Base-by-base conservation (phyloP, 768 basidiomycete species). In the Boletus reticulatus region DNA sequence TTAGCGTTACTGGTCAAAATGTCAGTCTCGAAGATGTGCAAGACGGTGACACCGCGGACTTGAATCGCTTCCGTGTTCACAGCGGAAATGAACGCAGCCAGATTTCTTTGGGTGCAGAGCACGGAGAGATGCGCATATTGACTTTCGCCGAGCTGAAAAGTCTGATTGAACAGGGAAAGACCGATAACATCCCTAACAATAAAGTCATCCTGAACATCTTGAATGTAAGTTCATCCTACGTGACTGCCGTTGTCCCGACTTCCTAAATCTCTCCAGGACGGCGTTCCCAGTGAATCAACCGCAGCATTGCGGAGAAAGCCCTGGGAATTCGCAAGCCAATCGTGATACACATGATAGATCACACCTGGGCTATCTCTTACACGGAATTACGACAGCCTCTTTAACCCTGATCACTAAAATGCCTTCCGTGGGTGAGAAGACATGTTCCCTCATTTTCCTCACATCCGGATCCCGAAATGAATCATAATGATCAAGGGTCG, bases 141-240 rank as follows among this genome's bases (percentile, higher is more conserved):
- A 82, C 82, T 0, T 87, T 92, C 59, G 75, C 81, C 1, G 84
- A 92, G 67, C 72, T 92, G 50, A 82, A 88, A 62, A 76, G 77
- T 36, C 74, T 92, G 55, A 88, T 92, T 55, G 82, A 88, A 62
- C 75, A 85, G 19, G 89, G 89, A 17, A 82, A 78, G 58, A 80
- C 82, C 4, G 87, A 89, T 59, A 72, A 84, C 65, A 89, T 92
- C 37, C 90, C 90, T 1, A 88, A 92, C 63, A 92, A 91, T 67
- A 88, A 84, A 60, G 56, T 78, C 51, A 89, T 92, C 43, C 83
- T 86, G 0, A 77, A 85, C n/a, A 73, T 67, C 3, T 61, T 92
- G 36, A 88, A 85, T 72, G 90, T 89, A 64, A 58, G 82, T 67
- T 36, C 34, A 20, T 50, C 39, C 37, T 29, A 39, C 59, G 38